Evolutionary conservation across 441 rosid genomes (phyloP).

Genomic region (Raphanus hybrid): DNA sequence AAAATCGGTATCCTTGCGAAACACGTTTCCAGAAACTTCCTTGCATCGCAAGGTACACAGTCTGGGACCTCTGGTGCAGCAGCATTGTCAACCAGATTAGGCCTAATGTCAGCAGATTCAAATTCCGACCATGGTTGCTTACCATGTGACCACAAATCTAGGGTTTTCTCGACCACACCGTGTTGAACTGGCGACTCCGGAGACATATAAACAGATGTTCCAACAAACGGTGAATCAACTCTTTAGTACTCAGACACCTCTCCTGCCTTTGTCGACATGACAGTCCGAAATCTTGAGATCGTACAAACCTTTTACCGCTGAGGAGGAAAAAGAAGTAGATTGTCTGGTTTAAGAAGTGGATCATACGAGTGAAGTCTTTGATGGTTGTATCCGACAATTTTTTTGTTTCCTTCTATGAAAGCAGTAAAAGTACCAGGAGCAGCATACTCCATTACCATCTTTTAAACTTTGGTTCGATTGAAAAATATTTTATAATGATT

Average conservation of each 20-base stretch:
- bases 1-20: background rate
- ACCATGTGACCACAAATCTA: no score
- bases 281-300: background rate
- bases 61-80: no score
- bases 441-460: background rate
- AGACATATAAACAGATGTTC: background rate
- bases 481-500: no score
- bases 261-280: background rate
- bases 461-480: background rate
- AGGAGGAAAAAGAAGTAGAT: background rate
- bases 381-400: background rate
- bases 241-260: background rate
- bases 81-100: no score
- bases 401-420: background rate
- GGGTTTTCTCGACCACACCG: no score
- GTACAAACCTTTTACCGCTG: background rate
- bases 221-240: background rate
- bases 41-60: no score
- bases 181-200: background rate
- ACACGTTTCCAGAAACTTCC: no score
- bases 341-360: background rate
- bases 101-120: no score
- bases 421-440: background rate
- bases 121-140: no score
- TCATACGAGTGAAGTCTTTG: background rate